Evolutionary conservation across 2,329 filamentous ascomycete species (phyloP).

Genomic region (Penicillium glabrum): DNA sequence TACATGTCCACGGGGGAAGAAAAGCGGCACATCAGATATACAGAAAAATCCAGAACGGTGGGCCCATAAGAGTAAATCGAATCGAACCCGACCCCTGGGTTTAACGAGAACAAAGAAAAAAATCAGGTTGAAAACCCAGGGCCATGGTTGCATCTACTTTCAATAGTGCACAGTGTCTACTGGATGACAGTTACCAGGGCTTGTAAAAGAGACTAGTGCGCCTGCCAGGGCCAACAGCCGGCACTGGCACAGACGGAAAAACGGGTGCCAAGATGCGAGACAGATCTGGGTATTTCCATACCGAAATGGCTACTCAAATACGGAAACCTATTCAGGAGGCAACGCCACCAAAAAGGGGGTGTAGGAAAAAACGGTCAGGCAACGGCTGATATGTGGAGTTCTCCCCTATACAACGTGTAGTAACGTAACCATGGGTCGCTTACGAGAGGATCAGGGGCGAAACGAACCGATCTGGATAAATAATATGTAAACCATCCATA

Average conservation of each 20-base stretch:
- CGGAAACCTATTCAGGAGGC: neutral
- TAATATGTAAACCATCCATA: no score
- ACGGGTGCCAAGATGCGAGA: constrained; percentile 8
- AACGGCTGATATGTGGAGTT: neutral
- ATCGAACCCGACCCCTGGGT: neutral
- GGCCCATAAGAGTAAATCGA: neutral
- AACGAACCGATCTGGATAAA: no score
- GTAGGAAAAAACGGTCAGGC: neutral
- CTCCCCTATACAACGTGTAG: neutral
- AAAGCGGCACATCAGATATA: neutral
- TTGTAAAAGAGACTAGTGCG: constrained; percentile 11
- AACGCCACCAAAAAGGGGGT: neutral
- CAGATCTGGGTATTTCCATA: neutral
- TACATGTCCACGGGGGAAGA: neutral
- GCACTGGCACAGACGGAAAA: constrained; percentile 13
- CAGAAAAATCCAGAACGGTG: neutral
- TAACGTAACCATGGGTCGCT: neutral
- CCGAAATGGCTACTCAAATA: neutral
- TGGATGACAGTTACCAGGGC: no score
- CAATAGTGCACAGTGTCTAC: neutral
- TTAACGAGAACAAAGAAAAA: neutral
- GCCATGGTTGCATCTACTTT: neutral
- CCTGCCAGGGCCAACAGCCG: constrained; percentile 12
- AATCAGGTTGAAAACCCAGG: neutral
- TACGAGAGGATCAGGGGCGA: neutral